Base-by-base conservation (phyloP, 768 basidiomycete genomes). In the Udeniomyces megalosporus region DNA sequence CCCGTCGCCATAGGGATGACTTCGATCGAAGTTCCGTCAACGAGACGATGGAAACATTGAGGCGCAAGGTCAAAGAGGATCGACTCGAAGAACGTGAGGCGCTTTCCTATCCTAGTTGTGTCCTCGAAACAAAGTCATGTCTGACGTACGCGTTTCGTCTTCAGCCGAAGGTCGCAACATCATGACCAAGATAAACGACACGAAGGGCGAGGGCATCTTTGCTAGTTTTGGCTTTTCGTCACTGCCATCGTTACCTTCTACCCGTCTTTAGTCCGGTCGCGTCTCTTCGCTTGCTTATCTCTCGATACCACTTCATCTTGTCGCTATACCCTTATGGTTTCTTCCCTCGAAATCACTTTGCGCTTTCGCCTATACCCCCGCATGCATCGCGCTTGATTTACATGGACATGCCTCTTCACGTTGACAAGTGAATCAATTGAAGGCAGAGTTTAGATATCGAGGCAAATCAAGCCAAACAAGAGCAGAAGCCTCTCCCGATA, bases 11-110 rank as follows among this genome's bases (percentile, higher is more conserved):
- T 34, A 65, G 63, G 35, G 85, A 86, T 59, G 92, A 99, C 74
- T 77, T 96, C 58, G 91, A 95, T 74, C 81, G 89, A n/a, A 82
- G 84, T 1, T 82, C 83, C 15, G 86, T 84, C 20, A 84, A 77
- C 68, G 92, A 97, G 63, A 85, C 93, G 34, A 90, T 95, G 85
- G 92, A 93, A 14, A 88, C 86, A 62, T 79, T 96, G 67, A 87
- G 85, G 72, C 80, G 89, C 53, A 96, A 91, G 73, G 86, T 90
- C 7, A 91, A 86, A 72, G 91, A 95, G 31, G 91, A 96, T 34
- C 32, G 45, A 7, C 49, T 65, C 2, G 15, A 20, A 20, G 64
- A 61, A 20, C 59, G 59, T 61, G 44, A 26, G 31, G 28, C 49
- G 11, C 38, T 55, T 48, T 45, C 53, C 15, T 45, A 54, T 17